Evolutionary conservation across 2,329 filamentous ascomycete genomes (phyloP), one percentile per base, ranked within the genome.

Genomic region (Venturia asperata): DNA sequence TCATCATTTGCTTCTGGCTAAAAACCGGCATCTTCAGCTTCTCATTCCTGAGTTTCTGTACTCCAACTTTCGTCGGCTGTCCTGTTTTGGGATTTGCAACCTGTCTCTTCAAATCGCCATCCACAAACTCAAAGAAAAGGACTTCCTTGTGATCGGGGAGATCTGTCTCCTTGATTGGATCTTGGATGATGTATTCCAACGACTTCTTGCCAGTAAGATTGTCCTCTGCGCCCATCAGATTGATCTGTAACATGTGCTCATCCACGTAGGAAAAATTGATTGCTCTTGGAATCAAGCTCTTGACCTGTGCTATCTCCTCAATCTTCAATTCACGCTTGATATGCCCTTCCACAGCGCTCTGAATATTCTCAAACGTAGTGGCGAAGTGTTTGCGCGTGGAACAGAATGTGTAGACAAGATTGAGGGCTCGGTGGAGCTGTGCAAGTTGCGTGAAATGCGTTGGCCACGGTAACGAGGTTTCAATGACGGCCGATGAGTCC

Each of bases 361-460:
- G 91, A 60, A 99, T 89, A 6, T 89, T 96, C 19, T 94, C 89
- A 69, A 97, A 91, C 0, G 93, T 97, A 0, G 94, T 97, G 0
- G 90, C 87, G 37, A 97, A 82, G 71, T 97, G 90, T 73, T 96
- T 97, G 58, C 94, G 87, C 0, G 93, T 93, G 73, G 87, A 94
- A 78, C 91, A 96, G 73, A 99, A 97, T 0, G 94, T 97, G 71
- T 91, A 96, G 0, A 97, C 91, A 1, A 97, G 78, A 70, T 96
- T 99, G 67, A 99, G 78, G 1, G 94, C 93, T 67, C 87, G 85
- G 74, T 97, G 90, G 0, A 87, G 89, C 73, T 87, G 87, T 34
- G 88, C 86, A 10, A 97, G 81, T 52, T 81, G 79, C 65, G 85
- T 87, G 74, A 97, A 90, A 58, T 83, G 80, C 1, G 85, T 81